These are phyloP conservation scores for Spizellomyces punctatus DNA, from an alignment of 192 early-diverging fungal species.

Conservation along the genomic window DNA sequence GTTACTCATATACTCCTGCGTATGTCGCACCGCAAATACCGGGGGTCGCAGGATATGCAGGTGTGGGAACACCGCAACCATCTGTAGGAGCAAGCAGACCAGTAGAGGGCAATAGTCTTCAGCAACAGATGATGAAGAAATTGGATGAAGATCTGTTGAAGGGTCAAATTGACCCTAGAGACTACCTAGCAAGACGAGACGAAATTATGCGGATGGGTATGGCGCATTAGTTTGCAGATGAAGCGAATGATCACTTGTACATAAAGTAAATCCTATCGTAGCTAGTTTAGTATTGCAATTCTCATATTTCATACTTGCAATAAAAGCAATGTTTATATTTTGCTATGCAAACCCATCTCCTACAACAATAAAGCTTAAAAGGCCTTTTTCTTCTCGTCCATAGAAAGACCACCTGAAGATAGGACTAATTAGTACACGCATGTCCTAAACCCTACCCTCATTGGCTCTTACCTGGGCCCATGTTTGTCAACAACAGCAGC, in stretches of 20 bases:
- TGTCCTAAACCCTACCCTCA: background rate
- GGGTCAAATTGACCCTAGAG: slow-evolving; percentile 14
- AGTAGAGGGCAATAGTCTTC: too few species aligned
- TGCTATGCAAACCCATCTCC: background rate
- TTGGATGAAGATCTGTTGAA: slow-evolving; percentile 16
- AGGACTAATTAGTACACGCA: background rate
- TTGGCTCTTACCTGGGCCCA: slow-evolving; percentile 61
- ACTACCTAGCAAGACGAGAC: slow-evolving; percentile 2
- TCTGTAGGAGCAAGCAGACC: too few species aligned
- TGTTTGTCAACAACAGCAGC: slow-evolving; percentile 88
- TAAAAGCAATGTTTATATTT: too few species aligned
- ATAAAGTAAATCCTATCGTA: too few species aligned
- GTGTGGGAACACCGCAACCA: too few species aligned
- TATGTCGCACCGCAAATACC: too few species aligned
- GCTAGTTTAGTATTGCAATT: too few species aligned
- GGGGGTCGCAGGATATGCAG: too few species aligned
- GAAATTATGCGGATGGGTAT: background rate
- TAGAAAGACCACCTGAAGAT: slow-evolving; percentile 79
- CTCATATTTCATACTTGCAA: too few species aligned
- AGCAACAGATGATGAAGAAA: background rate
- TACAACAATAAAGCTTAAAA: slow-evolving; percentile 57
- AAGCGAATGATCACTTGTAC: too few species aligned
- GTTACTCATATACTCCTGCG: too few species aligned
- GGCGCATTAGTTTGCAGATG: too few species aligned
- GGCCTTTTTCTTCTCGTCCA: slow-evolving; percentile 97